Conservation (phyloP, 2,329 filamentous ascomycete species). For the Colletotrichum sublineola region DNA sequence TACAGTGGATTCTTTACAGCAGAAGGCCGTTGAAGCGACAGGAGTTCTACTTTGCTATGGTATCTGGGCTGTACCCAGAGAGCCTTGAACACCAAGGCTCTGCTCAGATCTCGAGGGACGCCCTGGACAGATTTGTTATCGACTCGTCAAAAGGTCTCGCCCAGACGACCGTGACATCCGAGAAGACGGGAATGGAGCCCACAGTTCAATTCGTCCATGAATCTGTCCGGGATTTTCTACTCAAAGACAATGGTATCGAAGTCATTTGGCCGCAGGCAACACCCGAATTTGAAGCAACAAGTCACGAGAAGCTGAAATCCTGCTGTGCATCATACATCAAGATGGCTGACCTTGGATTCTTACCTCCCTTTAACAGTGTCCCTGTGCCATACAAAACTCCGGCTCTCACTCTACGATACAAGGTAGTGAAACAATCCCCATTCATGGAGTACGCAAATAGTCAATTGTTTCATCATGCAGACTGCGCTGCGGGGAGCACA, state of each 20-base stretch:
- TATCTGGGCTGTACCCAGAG: conserved; percentile 44
- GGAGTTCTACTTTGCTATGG: conserved; percentile 55
- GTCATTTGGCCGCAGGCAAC: neutral
- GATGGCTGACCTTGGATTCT: fast-evolving
- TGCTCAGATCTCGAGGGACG: conserved; percentile 44
- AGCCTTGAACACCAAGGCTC: conserved; percentile 44
- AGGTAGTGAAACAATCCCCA: neutral
- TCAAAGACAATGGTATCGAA: conserved; percentile 38
- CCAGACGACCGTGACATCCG: conserved; percentile 51
- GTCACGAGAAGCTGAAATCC: neutral
- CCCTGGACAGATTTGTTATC: conserved; percentile 48
- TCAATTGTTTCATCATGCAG: neutral
- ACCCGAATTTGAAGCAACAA: neutral
- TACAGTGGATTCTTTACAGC: conserved; percentile 65
- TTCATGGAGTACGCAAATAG: neutral
- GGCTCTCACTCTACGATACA: neutral
- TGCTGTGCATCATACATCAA: conserved; percentile 13
- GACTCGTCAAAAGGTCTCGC: conserved; percentile 62
- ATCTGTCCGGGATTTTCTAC: conserved; percentile 58
- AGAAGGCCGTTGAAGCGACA: conserved; percentile 54
- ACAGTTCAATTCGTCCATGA: conserved; percentile 64
- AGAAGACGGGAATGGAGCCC: neutral
- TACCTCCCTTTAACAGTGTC: neutral
- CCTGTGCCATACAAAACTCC: neutral
- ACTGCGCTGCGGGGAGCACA: neutral